Evolutionary conservation across 176 grass and related monocot genomes (phyloP), one percentile per base, ranked within the genome.

Genomic region (Raddia guianensis): DNA sequence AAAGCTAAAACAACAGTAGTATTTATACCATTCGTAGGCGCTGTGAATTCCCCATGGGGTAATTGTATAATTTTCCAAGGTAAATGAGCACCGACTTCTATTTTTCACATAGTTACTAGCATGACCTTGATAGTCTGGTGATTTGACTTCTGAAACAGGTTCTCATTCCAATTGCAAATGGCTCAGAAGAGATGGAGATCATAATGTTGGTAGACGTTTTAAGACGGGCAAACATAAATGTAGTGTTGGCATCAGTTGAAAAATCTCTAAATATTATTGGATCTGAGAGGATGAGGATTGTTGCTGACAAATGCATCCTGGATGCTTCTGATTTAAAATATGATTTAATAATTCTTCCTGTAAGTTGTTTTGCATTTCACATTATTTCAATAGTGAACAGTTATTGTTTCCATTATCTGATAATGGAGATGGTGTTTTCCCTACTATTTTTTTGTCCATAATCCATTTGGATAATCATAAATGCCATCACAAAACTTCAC

Each of bases 261-360:
- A 91, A 87, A 82, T 80, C 76, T 12, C 19, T 4, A 70, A 78
- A 68, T 77, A 86, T 98, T 83, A 43, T 93, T 66, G 95, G 86
- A 47, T 89, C 90, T 63, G 90, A 95, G 82, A 86, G 75, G 67
- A 93, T 84, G 9, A 86, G 82, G 67, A 89, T 98, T 72, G 66
- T 95, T 85, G 90, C 88, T 68, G 95, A 95, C 78, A 84, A 91
- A 77, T 82, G 80, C 64, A 89, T 98, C 63, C 54, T n/a, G 20
- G 91, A 80, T 87, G 90, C 84, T 79, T 91, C 90, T 33, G 78
- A 87, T 63, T 86, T 72, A 64, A 79, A 73, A 89, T 98, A 95
- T 91, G 95, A 98, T 87, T 57, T 98, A 53, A 98, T 95, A 11
- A 80, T 98, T 86, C 86, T 98, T 73, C 90, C 95, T 53, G 95